A percentile compares a stretch with the other conserved stretches of the same genome.
These are phyloP conservation scores for Colletotrichum sp. DNA, from an alignment of 2,329 filamentous ascomycete species.

Conservation along the genomic window DNA sequence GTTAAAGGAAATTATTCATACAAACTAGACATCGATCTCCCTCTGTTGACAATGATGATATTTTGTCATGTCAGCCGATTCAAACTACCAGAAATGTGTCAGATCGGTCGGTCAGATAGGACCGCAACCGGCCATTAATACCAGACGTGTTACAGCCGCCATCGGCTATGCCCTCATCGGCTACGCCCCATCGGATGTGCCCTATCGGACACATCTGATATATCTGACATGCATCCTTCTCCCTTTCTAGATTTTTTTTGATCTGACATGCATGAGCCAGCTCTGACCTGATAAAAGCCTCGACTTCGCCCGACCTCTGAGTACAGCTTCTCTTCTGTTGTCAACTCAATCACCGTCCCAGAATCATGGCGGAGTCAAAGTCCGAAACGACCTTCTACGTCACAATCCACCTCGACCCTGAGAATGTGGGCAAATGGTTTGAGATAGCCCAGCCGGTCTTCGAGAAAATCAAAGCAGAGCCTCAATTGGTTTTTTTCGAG, in stretches of 20 bases:
- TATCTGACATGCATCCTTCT: not conserved
- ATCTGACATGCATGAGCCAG: not conserved
- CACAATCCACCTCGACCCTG: not conserved
- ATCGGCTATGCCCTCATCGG: not conserved
- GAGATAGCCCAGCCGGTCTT: constrained; percentile 35
- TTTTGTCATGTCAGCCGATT: not conserved
- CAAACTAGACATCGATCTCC: not conserved
- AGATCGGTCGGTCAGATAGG: not conserved
- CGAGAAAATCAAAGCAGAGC: constrained; percentile 43
- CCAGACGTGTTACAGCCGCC: not conserved
- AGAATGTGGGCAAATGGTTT: not conserved
- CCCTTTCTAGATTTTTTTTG: too few relatives aligned
- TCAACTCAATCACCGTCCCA: not conserved
- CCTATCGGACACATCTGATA: not conserved
- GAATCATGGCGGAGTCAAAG: not conserved
- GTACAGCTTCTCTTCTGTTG: not conserved
- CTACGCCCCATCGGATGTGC: not conserved
- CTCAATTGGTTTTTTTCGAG: constrained; percentile 49
- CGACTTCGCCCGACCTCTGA: not conserved
- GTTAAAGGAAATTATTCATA: not conserved
- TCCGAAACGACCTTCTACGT: not conserved
- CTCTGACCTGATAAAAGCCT: not conserved
- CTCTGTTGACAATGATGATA: not conserved
- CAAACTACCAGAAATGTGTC: too few relatives aligned
- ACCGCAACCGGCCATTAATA: not conserved